Evolutionary conservation across 805 yeast genomes (phyloP), one percentile per base, ranked within the genome.

Genomic region (Kazachstania psychrophila): DNA sequence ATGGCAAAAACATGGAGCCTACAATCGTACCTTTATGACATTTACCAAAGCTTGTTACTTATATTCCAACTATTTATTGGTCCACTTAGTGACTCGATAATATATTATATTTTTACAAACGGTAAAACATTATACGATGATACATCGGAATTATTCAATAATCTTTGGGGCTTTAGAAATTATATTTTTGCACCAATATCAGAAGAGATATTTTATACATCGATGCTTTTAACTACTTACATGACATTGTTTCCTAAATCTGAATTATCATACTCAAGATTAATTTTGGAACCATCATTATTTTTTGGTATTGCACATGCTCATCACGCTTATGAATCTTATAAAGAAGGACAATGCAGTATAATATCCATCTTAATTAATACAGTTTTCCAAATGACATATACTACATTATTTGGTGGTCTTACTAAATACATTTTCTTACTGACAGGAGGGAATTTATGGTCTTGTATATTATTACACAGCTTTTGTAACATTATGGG

Each of bases 251-350:
- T 36, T 5, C 36, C 42, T 3, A 26, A 17, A 3, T 38, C 35
- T 6, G 17, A 36, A 14, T 29, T 45, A 13, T 30, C 37, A 19
- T 30, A 31, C 13, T 38, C 30, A 4, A 31, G 40, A 15, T 38
- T 53, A 22, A 23, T 49, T 6, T 45, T 51, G 49, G 38, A 44
- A 31, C 45, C 54, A 3, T 58, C 60, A 0, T 28, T 56, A 11
- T 56, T 51, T 39, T 60, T 60, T 34, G 63, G 63, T 5, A 30
- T 58, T 4, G 63, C 64, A 0, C 64, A 60, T 37, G 33, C 48
- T 7, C 64, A 60, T 34, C 64, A 60, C 37, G 62, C 54, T 0
- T 56, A 49, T 35, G 61, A 56, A 33, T 28, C 44, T 28, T 44
- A 41, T 16, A 39, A 42, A 5, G 24, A 34, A 12, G 57, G 58